phyloP scores from a whole-genome alignment of 164 flowering plant genomes.

The Chloranthus sessilifolius region DNA sequence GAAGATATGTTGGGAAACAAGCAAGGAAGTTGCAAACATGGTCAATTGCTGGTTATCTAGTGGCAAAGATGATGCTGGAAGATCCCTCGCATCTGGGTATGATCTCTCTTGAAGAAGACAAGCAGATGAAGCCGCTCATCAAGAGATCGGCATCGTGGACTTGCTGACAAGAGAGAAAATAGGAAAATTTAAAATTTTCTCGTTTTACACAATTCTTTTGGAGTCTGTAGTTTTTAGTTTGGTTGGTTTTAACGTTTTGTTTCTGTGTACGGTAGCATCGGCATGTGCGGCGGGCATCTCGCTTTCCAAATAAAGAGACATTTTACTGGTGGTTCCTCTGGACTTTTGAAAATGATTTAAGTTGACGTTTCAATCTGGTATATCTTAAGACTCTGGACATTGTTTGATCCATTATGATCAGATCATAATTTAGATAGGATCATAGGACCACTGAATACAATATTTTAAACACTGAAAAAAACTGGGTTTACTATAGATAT shows the following conservation, averaged over 20 bases:
- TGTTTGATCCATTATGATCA: no score
- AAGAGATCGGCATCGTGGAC: conserved; percentile 32
- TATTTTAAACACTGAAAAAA: no score
- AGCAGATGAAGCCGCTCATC: conserved; percentile 27
- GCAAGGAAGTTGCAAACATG: conserved; percentile 37
- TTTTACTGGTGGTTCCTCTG: no score
- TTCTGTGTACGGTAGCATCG: conserved; percentile 6
- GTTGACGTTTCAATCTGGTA: no score
- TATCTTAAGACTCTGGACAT: no score
- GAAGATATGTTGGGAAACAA: conserved; percentile 33
- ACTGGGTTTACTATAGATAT: no score
- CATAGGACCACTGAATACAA: no score
- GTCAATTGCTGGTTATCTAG: conserved; percentile 36
- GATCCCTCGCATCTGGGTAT: conserved; percentile 36
- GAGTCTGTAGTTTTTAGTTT: background rate
- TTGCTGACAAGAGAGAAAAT: conserved; percentile 14
- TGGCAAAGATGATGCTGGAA: conserved; percentile 36
- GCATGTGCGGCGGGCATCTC: conserved; percentile 8
- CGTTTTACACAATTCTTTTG: background rate
- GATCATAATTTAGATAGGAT: no score
- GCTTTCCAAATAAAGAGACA: conserved; percentile 15
- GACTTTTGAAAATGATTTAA: no score
- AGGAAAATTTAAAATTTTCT: no score
- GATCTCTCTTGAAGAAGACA: conserved; percentile 33
- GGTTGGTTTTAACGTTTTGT: background rate